These are phyloP conservation scores for Areca catechu DNA, from an alignment of 176 grass and related monocot species.

Conservation along the genomic window DNA sequence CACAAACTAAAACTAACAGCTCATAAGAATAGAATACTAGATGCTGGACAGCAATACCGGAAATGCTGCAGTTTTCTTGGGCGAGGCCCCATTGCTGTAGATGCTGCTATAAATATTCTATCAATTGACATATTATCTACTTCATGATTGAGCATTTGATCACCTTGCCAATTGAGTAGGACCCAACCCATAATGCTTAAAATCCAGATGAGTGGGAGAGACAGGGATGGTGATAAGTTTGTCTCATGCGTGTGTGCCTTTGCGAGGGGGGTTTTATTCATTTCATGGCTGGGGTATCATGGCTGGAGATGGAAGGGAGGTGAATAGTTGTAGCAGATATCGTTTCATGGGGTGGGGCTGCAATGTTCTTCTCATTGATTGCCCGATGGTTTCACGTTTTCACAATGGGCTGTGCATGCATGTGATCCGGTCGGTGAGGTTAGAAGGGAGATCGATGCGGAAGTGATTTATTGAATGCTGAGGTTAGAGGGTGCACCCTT, in stretches of 20 bases:
- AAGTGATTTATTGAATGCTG: constrained; percentile 3
- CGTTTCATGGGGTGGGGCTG: background rate
- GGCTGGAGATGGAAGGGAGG: background rate
- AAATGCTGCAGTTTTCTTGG: constrained; percentile 92
- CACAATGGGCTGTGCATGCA: background rate
- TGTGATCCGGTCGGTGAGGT: background rate
- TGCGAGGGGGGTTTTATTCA: constrained; percentile 1
- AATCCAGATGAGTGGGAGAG: constrained; percentile 10
- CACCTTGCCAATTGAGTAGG: background rate
- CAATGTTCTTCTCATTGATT: constrained; percentile 1
- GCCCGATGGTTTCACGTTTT: background rate
- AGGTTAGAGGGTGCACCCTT: background rate
- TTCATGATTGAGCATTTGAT: constrained; percentile 7
- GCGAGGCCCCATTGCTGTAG: constrained; percentile 24
- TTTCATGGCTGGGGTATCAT: constrained; percentile 24
- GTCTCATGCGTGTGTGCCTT: constrained; percentile 23
- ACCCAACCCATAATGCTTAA: constrained; percentile 10
- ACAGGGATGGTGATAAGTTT: constrained; percentile 31
- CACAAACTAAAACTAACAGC: constrained; percentile 4
- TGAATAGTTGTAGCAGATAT: background rate
- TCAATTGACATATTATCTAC: constrained; percentile 20
- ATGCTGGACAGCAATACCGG: constrained; percentile 68
- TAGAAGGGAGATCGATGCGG: background rate
- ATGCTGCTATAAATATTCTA: constrained; percentile 16
- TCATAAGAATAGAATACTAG: constrained; percentile 37